Base-by-base conservation (phyloP, 225 moss, liverwort and hornwort species). In the Ulota crispa region DNA sequence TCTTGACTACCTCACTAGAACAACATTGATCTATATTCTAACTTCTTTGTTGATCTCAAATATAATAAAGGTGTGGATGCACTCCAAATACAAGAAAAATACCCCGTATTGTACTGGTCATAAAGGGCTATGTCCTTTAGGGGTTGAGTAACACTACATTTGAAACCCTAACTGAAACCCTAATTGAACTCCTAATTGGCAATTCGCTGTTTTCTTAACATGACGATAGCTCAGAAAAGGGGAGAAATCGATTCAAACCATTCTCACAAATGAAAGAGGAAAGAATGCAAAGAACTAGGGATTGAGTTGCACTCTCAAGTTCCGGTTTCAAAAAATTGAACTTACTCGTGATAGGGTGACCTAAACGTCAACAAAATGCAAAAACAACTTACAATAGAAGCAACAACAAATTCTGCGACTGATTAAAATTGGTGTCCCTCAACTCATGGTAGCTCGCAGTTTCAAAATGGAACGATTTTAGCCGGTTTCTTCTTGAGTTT, bases 111-210 rank as follows among this genome's bases (percentile, higher is more conserved):
- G n/a, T n/a, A n/a, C n/a, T n/a, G n/a, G n/a, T n/a, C n/a, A n/a
- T n/a, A n/a, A n/a, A n/a, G n/a, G n/a, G n/a, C n/a, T n/a, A n/a
- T n/a, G n/a, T n/a, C n/a, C n/a, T n/a, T n/a, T n/a, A n/a, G n/a
- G n/a, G n/a, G n/a, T n/a, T n/a, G n/a, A n/a, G n/a, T n/a, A n/a
- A n/a, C n/a, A n/a, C 84, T 62, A 41, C 75, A 80, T 80, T 2
- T 41, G 9, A 41, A n/a, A n/a, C n/a, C n/a, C n/a, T 41, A 41
- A 41, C 2, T 18, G 3, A 0, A 27, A 78, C 82, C 81, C 82
- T 68, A 69, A 69, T 62, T 24, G 11, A 20, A 86, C 47, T 70
- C 72, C 82, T 85, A 77, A 72, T 65, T 54, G 15, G 2, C 18
- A 63, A 76, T 63, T 67, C 26, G 3, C 14, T 32, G 30, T 73